Percentiles rank a stretch among this genome's conserved stretches.
Evolutionary conservation across 257 asterid genomes (phyloP).

Genomic region (Marsdenia floribunda): DNA sequence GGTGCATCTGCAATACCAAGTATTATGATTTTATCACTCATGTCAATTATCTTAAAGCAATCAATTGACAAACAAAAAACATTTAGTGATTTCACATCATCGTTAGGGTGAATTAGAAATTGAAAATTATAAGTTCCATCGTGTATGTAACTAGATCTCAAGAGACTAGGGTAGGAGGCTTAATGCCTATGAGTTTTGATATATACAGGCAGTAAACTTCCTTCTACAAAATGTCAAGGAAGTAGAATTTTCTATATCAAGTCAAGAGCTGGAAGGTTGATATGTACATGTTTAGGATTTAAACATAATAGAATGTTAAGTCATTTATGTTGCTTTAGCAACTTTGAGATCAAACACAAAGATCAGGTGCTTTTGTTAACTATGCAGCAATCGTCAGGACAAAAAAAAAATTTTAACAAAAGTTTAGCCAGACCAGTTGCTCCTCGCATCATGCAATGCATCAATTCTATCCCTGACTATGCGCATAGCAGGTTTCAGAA

Average conservation of each 20-base stretch:
- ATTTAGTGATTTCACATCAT: neutral
- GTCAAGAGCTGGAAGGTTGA: neutral
- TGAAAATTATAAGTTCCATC: neutral
- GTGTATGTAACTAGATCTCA: neutral
- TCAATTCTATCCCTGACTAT: neutral
- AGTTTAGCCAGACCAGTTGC: neutral
- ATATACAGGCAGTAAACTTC: neutral
- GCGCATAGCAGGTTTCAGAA: neutral
- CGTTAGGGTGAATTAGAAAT: neutral
- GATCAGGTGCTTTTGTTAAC: neutral
- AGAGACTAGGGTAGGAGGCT: neutral
- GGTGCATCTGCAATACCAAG: conserved; percentile 45
- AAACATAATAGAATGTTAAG: neutral
- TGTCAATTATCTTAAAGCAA: neutral
- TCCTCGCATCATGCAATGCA: neutral
- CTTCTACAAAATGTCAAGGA: neutral
- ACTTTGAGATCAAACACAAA: neutral
- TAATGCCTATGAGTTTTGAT: neutral
- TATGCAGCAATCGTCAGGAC: neutral
- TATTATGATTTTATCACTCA: neutral
- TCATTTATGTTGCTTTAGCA: neutral
- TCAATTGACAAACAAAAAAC: neutral
- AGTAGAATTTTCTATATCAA: neutral
- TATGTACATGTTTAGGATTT: neutral
- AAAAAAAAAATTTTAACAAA: neutral